phyloP scores from a whole-genome alignment of 352 stramenopile genomes.

The Phytophthora citrophthora region DNA sequence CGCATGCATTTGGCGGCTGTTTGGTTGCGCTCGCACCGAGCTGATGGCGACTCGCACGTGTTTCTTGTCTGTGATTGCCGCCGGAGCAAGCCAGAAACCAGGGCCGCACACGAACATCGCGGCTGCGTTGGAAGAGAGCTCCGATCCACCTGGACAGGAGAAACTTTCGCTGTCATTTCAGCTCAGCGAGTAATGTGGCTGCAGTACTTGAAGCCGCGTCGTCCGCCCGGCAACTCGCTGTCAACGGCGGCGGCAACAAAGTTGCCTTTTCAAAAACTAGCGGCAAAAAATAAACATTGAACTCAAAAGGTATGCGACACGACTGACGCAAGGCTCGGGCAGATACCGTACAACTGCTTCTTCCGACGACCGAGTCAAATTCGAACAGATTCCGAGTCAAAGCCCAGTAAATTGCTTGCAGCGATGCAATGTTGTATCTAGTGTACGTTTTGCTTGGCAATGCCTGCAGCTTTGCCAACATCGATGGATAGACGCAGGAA shows the following conservation, averaged over 20 bases:
- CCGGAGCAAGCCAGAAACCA: conserved; percentile 26
- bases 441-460: not conserved
- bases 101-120: conserved; percentile 11
- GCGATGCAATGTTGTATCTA: no score
- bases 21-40: conserved; percentile 13
- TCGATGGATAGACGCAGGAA: conserved; percentile 3
- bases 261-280: conserved; percentile 19
- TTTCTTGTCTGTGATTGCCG: conserved; percentile 26
- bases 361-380: not conserved
- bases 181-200: conserved; percentile 11
- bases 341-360: conserved; percentile 9
- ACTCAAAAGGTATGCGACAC: conserved; percentile 28
- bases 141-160: conserved; percentile 18
- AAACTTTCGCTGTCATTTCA: conserved; percentile 24
- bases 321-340: conserved; percentile 21
- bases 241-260: conserved; percentile 9
- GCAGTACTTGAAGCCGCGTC: conserved; percentile 18
- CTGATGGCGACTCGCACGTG: conserved; percentile 20
- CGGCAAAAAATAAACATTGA: conserved; percentile 17
- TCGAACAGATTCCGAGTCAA: no score
- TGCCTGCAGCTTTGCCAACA: not conserved
- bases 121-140: conserved; percentile 14
- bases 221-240: conserved; percentile 9
- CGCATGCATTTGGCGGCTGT: conserved; percentile 19
- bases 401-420: no score